Base-by-base conservation (phyloP, 805 yeast genomes). In the Candida andamanensis region DNA sequence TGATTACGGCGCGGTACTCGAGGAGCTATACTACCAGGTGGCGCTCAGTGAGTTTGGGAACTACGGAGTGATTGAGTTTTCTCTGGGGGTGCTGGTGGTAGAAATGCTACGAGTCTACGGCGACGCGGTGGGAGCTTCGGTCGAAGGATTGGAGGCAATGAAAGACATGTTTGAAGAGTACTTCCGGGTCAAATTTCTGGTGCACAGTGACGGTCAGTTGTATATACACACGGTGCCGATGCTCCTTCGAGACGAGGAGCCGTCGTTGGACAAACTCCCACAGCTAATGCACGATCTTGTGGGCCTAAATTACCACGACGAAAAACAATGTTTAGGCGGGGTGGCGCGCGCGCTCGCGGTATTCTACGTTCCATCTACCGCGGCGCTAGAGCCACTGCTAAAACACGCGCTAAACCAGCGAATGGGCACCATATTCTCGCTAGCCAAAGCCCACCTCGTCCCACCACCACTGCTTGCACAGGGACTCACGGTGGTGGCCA, bases 401-500 rank as follows among this genome's bases (percentile, higher is more conserved):
- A n/a, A n/a, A n/a, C n/a, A n/a, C n/a, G n/a, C n/a, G n/a, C n/a
- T n/a, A n/a, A n/a, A n/a, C n/a, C n/a, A n/a, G n/a, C n/a, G n/a
- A n/a, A n/a, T n/a, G n/a, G n/a, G n/a, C n/a, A n/a, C n/a, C n/a
- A n/a, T n/a, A n/a, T n/a, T n/a, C n/a, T n/a, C n/a, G n/a, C n/a
- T n/a, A n/a, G n/a, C n/a, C n/a, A n/a, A n/a, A n/a, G n/a, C n/a
- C n/a, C n/a, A n/a, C n/a, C n/a, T n/a, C n/a, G n/a, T n/a, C n/a
- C n/a, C n/a, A n/a, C n/a, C n/a, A n/a, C n/a, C n/a, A n/a, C n/a
- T n/a, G n/a, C n/a, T n/a, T n/a, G n/a, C n/a, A n/a, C n/a, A n/a
- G n/a, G n/a, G n/a, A n/a, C n/a, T n/a, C n/a, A n/a, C 85, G 4
- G 95, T 90, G 53, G 76, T 92, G 23, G 97, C 98, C 0, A 87